phyloP scores from a whole-genome alignment of 164 flowering plant species.

The Hamamelis virginiana region DNA sequence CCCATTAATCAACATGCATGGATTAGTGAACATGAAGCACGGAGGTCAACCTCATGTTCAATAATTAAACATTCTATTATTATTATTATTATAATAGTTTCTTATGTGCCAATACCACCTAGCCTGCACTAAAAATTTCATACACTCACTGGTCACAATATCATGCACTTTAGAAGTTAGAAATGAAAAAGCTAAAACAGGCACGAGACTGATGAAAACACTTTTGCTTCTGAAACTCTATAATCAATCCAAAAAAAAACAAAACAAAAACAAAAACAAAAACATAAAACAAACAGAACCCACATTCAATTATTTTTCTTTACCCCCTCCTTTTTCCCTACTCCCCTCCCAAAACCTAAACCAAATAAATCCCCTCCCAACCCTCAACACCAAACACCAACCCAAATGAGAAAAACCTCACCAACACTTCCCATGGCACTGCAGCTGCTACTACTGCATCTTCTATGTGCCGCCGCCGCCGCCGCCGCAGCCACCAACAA shows the following conservation, averaged over 20 bases:
- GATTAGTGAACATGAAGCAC: too few relatives aligned
- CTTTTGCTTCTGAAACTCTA: not conserved
- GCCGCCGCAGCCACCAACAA: constrained; percentile 3
- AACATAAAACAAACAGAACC: constrained; percentile 9
- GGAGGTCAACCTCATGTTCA: too few relatives aligned
- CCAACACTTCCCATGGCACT: constrained; percentile 14
- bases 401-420: constrained; percentile 4
- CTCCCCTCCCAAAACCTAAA: constrained; percentile 14
- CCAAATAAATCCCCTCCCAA: constrained; percentile 24
- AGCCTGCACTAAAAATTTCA: too few relatives aligned
- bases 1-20: too few relatives aligned
- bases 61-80: too few relatives aligned
- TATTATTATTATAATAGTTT: too few relatives aligned
- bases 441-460: constrained; percentile 10
- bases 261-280: constrained; percentile 10
- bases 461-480: constrained; percentile 5
- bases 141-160: too few relatives aligned
- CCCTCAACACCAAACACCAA: not conserved
- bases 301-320: constrained; percentile 9
- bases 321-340: not conserved
- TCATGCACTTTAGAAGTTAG: not conserved
- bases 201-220: too few relatives aligned
- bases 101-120: too few relatives aligned
- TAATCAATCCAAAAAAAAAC: constrained; percentile 13
- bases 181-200: too few relatives aligned